Evolutionary conservation across 192 early-diverging fungal genomes (phyloP), one percentile per base, ranked within the genome.

Genomic region (Backusella sp.): DNA sequence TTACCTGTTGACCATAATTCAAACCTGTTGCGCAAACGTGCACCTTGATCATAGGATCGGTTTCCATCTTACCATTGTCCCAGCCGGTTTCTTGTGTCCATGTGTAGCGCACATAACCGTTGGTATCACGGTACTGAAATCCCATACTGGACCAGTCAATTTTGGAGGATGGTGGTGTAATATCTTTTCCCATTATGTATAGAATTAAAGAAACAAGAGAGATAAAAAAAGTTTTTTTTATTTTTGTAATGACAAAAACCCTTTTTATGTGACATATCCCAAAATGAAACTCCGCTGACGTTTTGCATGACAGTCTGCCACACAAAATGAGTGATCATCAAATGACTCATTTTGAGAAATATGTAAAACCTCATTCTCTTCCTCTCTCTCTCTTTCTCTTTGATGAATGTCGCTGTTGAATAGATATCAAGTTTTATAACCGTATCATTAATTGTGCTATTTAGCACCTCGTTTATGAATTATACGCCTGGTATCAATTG

Each of bases 1-100:
- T 32, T 84, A 89, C 88, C 79, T 88, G 84, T 71, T 94, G 93
- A 28, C 93, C 93, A 79, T 94, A 94, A 79, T 94, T 88, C n/a
- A 92, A 73, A 34, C 81, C 90, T 36, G 91, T 88, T 14, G 90
- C 84, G 52, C 87, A 88, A 75, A 93, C 80, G 74, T 92, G 89
- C 77, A 93, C 83, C 15, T 84, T 88, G 65, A 93, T 75, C 70
- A 82, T 80, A 11, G 87, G 83, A 68, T 90, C 81, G 1, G 72
- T 81, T 19, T 87, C 84, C 30, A 91, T 82, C 19, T 79, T 82
- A 59, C 90, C 91, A 1, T 83, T 35, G 77, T 90, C 86, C 91
- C 91, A 94, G 26, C 80, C 80, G 37, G 84, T 69, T 17, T 84
- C 87, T 53, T 87, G 79, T 32, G 77, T 83, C 88, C 86, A 91